These are phyloP conservation scores for Termitomyces sp. DNA, from an alignment of 768 basidiomycete genomes.

Conservation along the genomic window DNA sequence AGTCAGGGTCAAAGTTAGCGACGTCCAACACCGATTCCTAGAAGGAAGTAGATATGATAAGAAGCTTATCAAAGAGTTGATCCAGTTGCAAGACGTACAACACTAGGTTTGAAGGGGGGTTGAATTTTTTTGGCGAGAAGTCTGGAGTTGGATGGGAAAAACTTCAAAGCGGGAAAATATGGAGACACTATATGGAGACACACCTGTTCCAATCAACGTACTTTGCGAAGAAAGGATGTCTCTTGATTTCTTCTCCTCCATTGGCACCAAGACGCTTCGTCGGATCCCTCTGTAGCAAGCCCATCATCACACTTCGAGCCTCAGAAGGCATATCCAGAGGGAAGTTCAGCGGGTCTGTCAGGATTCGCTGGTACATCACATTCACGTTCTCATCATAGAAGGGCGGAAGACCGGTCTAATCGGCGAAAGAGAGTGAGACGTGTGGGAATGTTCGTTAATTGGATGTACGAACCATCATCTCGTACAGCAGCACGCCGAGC, in stretches of 20 bases:
- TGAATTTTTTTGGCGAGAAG: slow-evolving; percentile 93
- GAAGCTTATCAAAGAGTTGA: background rate
- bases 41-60: slow-evolving; percentile 4
- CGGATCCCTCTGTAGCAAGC: slow-evolving; percentile 87
- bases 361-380: slow-evolving; percentile 95
- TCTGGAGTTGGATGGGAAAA: slow-evolving; percentile 28
- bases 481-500: slow-evolving; percentile 90
- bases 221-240: slow-evolving; percentile 91
- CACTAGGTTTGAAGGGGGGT: slow-evolving; percentile 96
- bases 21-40: slow-evolving; percentile 92
- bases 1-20: slow-evolving; percentile 96
- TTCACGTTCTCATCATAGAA: slow-evolving; percentile 99
- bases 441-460: slow-evolving; percentile 10
- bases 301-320: slow-evolving; percentile 85
- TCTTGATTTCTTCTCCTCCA: slow-evolving; percentile 95
- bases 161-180: background rate
- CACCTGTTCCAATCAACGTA: slow-evolving; percentile 90
- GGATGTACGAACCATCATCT: slow-evolving; percentile 75
- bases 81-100: slow-evolving; percentile 51
- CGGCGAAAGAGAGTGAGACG: background rate
- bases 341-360: slow-evolving; percentile 91
- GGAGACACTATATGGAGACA: slow-evolving; percentile 26
- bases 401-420: slow-evolving; percentile 89
- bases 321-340: slow-evolving; percentile 85
- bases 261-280: slow-evolving; percentile 82